Evolutionary conservation across 768 basidiomycete genomes (phyloP).

Genomic region (Lactarius indigo): DNA sequence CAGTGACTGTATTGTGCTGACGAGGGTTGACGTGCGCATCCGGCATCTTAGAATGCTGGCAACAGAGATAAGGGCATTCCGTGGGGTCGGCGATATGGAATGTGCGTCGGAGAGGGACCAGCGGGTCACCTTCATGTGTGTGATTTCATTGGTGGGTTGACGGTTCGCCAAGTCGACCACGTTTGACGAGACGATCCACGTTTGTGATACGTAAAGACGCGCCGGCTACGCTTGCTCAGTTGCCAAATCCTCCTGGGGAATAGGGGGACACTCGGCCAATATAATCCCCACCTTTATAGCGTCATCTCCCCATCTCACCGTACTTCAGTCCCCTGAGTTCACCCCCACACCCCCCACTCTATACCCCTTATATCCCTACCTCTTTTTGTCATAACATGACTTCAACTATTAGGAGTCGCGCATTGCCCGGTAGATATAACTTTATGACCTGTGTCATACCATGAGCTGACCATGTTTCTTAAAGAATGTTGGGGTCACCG

Average conservation of each 20-base stretch:
- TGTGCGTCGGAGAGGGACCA: conserved; percentile 1
- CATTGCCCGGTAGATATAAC: conserved; percentile 25
- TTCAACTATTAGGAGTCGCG: conserved; percentile 21
- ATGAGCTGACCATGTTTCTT: neutral
- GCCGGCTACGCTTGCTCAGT: neutral
- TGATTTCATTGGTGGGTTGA: conserved; percentile 15
- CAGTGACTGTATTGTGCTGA: neutral
- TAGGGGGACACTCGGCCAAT: neutral
- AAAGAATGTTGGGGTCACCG: conserved; percentile 81
- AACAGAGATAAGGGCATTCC: neutral
- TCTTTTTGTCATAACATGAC: conserved; percentile 2
- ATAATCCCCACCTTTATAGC: conserved; percentile 8
- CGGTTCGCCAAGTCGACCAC: neutral
- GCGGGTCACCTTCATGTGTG: conserved; percentile 1
- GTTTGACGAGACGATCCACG: conserved; percentile 20
- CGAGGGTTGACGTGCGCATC: neutral
- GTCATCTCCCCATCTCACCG: neutral
- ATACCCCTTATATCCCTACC: neutral
- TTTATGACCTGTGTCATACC: neutral
- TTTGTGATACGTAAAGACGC: conserved; percentile 21
- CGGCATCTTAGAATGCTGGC: neutral
- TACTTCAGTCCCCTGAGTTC: neutral
- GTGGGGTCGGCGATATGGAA: neutral
- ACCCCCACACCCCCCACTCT: neutral
- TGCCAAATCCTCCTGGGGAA: neutral